These are phyloP conservation scores for Pleurozium schreberi DNA, from an alignment of 225 moss, liverwort and hornwort genomes.

Conservation along the genomic window DNA sequence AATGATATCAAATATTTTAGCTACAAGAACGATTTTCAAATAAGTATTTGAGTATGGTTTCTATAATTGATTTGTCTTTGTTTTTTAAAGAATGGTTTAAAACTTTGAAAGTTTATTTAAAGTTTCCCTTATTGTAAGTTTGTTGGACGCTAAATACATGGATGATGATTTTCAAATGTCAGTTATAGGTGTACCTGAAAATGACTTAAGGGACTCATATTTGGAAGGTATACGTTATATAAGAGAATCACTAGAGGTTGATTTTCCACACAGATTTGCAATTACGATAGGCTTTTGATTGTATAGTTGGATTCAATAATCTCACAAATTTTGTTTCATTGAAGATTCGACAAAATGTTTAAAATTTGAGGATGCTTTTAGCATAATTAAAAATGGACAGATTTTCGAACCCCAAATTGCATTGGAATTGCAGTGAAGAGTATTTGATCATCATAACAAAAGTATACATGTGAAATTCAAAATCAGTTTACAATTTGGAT, in stretches of 20 bases:
- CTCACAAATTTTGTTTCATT: accelerated
- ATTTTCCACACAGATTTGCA: neutral
- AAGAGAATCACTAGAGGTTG: accelerated
- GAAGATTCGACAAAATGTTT: accelerated
- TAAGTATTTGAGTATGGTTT: neutral
- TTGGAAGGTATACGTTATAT: too few species aligned
- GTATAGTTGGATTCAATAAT: accelerated
- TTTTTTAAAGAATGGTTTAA: neutral
- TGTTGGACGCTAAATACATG: neutral
- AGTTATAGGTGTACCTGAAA: neutral
- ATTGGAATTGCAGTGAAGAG: neutral
- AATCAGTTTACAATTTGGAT: neutral
- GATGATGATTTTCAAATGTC: neutral
- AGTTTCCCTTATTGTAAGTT: neutral
- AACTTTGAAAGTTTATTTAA: neutral
- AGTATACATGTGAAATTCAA: neutral
- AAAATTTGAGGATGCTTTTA: accelerated
- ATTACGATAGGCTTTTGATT: too few species aligned
- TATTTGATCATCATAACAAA: neutral
- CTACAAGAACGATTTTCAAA: neutral
- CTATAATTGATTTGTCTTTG: neutral
- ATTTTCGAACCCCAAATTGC: accelerated
- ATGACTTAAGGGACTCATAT: neutral
- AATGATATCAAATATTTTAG: neutral
- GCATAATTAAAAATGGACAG: neutral